Evolutionary conservation across 495 filamentous ascomycete genomes (phyloP).

Genomic region (Usnea hakonensis): DNA sequence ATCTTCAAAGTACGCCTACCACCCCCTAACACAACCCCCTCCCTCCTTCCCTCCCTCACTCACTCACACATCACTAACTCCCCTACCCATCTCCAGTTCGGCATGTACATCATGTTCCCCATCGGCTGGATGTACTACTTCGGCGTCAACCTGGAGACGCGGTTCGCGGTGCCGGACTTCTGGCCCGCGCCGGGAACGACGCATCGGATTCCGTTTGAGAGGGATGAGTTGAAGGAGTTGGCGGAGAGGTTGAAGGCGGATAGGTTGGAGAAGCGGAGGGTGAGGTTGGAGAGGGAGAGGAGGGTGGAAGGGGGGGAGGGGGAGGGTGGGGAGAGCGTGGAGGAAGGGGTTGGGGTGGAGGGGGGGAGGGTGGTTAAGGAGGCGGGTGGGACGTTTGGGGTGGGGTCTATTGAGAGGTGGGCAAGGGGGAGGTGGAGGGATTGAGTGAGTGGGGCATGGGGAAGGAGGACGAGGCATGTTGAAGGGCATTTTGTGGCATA

Average conservation of each 20-base stretch:
- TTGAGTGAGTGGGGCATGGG: neutral
- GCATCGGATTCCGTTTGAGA: constrained; percentile 81
- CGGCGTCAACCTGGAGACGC: constrained; percentile 91
- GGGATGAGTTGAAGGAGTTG: constrained; percentile 77
- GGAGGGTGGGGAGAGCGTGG: neutral
- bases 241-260: constrained; percentile 60
- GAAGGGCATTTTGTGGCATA: neutral
- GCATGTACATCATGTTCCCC: constrained; percentile 96
- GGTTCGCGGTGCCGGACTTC: constrained; percentile 82
- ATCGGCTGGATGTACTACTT: constrained; percentile 99
- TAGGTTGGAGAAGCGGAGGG: constrained; percentile 52
- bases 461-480: neutral
- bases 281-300: constrained; percentile 48
- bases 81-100: constrained; percentile 54
- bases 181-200: constrained; percentile 84
- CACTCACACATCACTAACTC: constrained; percentile 10
- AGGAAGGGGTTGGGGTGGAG: neutral
- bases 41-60: constrained; percentile 4
- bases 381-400: constrained; percentile 3
- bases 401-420: constrained; percentile 13
- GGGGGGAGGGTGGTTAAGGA: neutral
- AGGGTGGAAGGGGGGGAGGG: neutral
- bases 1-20: constrained; percentile 90
- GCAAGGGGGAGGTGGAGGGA: constrained; percentile 1
- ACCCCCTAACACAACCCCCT: no score